Base-by-base conservation (phyloP, 108 stramenopile species). In the Cyclotella cryptica region DNA sequence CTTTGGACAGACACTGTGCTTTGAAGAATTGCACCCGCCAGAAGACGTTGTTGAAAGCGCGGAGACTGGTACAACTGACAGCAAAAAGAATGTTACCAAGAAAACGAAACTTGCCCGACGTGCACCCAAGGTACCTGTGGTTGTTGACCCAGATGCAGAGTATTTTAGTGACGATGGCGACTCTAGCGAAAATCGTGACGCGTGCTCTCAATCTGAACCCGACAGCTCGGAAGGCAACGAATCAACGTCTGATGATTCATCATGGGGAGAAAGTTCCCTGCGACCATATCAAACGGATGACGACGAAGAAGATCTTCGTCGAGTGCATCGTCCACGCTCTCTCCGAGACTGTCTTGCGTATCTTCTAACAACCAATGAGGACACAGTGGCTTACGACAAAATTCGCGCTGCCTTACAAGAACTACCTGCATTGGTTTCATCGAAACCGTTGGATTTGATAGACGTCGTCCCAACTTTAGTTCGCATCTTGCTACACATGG, bases 21-120 rank as follows among this genome's bases (percentile, higher is more conserved):
- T 96, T 88, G 94, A 92, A 11, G 94, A 96, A 80, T 64, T 93
- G 65, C 79, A 90, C 77, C 87, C 89, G 43, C 75, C 87, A 52
- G 86, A 57, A 30, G 85, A 82, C 12, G 82, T 84, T 19, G 84
- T 74, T 24, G 22, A 40, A 52, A 51, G 47, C 27, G 24, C 24
- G 35, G 26, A 28, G 22, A 41, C 64, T 52, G 41, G 0, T 24
- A 49, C 28, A 18, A 49, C 68, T 46, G 55, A 49, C 22, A n/a
- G 17, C 21, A 14, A 22, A 66, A 46, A 74, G 39, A 13, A 49
- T 3, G 51, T 69, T 55, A 51, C 46, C 11, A 55, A 24, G 22
- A 79, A 46, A 40, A 27, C 39, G 45, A 79, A 54, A 66, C 57
- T 52, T 60, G 75, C 17, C 13, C 62, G 28, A 44, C 47, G 26